A percentile compares a stretch with the other conserved stretches of the same genome.
Conservation (phyloP, 768 basidiomycete genomes). For the Rhizopogon vesiculosus region DNA sequence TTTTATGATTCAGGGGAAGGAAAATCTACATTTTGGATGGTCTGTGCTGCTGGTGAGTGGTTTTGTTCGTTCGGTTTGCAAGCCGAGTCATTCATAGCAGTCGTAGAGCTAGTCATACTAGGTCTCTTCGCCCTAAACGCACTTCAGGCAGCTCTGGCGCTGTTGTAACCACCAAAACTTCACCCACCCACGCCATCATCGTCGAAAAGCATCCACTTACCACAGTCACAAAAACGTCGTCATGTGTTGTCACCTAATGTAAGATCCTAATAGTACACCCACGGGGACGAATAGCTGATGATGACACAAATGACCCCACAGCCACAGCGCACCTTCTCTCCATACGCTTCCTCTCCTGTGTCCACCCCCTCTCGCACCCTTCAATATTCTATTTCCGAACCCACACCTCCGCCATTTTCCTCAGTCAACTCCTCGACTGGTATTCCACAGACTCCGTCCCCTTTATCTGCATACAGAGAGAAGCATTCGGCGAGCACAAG, state of each 20-base stretch:
- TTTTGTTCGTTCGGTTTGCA: not conserved
- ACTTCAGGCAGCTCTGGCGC: constrained; percentile 30
- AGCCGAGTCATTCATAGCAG: not conserved
- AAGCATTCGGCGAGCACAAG: constrained; percentile 30
- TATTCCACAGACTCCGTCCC: constrained; percentile 29
- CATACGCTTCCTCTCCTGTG: constrained; percentile 23
- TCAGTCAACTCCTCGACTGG: constrained; percentile 29
- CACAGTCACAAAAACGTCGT: constrained; percentile 22
- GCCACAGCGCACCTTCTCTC: constrained; percentile 21
- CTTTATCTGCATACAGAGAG: constrained; percentile 36
- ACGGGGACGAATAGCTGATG: not conserved
- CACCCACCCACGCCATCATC: constrained; percentile 22
- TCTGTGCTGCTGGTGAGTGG: constrained; percentile 28
- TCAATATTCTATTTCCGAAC: constrained; percentile 31
- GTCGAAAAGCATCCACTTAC: constrained; percentile 14
- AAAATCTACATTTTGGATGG: constrained; percentile 11
- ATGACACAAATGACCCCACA: constrained; percentile 20
- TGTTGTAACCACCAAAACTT: constrained; percentile 30
- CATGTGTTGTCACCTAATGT: constrained; percentile 15
- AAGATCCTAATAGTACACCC: not conserved
- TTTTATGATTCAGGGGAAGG: constrained; percentile 6
- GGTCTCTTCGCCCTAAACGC: constrained; percentile 29
- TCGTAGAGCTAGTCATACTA: constrained; percentile 25
- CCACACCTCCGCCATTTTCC: constrained; percentile 31
- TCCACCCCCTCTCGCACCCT: constrained; percentile 30